Evolutionary conservation across 495 filamentous ascomycete genomes (phyloP), one percentile per base, ranked within the genome.

Genomic region (Penicillium silybi): DNA sequence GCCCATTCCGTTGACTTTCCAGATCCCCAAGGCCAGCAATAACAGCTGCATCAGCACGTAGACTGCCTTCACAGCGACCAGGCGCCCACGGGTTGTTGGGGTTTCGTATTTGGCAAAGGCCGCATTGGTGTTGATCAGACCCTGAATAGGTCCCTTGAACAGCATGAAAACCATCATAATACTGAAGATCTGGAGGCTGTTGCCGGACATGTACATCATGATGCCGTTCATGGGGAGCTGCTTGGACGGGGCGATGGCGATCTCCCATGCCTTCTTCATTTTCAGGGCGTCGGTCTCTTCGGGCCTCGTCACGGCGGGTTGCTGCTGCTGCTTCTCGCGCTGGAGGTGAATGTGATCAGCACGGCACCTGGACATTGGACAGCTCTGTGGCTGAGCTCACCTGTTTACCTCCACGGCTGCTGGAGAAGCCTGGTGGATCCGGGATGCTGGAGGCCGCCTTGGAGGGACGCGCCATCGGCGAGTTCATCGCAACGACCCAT

Each of bases 121-220:
- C 54, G 81, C 76, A 61, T 89, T 87, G 41, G 90, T 89, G 43
- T 71, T 77, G 40, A 95, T 65, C 40, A 99, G 74, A 41, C 90
- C 93, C 71, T 88, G 82, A 48, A 97, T 82, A 13, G 93, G 93
- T 54, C 87, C 92, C 77, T 96, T 97, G 81, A 99, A 99, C 40
- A 96, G 82, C 89, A 96, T 97, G 58, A 88, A 90, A 7, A 97
- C 91, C 93, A 97, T 97, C 90, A 97, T 96, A 66, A 99, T 97
- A 71, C 85, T 90, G 79, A 99, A 99, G 55, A 99, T 97, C 72
- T 99, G 93, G 22, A 99, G 84, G 50, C 88, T 89, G 74, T 97
- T 97, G 62, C 93, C 93, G 52, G 93, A 96, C 95, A 99, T 97
- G 80, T 99, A 99, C 92, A 97, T 97, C 86, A 96, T 96, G 72